phyloP scores from a whole-genome alignment of 768 basidiomycete genomes.

The Gymnopilus dilepis region DNA sequence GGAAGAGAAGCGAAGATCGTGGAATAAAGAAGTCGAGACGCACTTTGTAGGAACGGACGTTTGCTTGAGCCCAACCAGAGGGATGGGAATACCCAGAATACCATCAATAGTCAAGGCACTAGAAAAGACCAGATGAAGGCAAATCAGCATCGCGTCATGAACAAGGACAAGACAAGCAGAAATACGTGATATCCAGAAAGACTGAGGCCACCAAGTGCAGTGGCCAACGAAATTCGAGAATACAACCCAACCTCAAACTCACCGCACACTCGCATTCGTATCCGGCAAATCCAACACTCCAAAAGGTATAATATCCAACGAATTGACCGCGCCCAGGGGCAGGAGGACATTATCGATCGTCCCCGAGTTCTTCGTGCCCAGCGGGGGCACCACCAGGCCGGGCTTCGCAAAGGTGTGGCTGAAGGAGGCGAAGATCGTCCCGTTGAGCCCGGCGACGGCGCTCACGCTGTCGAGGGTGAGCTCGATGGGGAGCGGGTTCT shows the following conservation, averaged over 20 bases:
- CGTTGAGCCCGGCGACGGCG: slow-evolving; percentile 54
- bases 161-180: no score
- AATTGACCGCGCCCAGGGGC: slow-evolving; percentile 52
- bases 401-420: slow-evolving; percentile 59
- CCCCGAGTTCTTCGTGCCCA: slow-evolving; percentile 62
- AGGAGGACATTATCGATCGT: slow-evolving; percentile 59
- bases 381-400: slow-evolving; percentile 55
- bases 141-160: not conserved
- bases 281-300: slow-evolving; percentile 56
- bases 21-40: slow-evolving; percentile 10
- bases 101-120: slow-evolving; percentile 40
- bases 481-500: slow-evolving; percentile 51
- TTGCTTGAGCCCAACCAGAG: slow-evolving; percentile 41
- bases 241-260: slow-evolving; percentile 8
- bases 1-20: not conserved
- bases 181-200: not conserved
- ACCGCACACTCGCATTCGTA: slow-evolving; percentile 45
- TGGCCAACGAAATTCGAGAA: not conserved
- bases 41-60: slow-evolving; percentile 41
- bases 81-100: slow-evolving; percentile 38
- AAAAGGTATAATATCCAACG: slow-evolving; percentile 59
- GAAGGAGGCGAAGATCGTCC: slow-evolving; percentile 61
- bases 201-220: no score
- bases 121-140: not conserved
- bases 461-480: slow-evolving; percentile 49